A percentile compares a stretch with the other conserved stretches of the same genome.
Conservation (phyloP, 768 basidiomycete genomes). For the Collybia mongolica region DNA sequence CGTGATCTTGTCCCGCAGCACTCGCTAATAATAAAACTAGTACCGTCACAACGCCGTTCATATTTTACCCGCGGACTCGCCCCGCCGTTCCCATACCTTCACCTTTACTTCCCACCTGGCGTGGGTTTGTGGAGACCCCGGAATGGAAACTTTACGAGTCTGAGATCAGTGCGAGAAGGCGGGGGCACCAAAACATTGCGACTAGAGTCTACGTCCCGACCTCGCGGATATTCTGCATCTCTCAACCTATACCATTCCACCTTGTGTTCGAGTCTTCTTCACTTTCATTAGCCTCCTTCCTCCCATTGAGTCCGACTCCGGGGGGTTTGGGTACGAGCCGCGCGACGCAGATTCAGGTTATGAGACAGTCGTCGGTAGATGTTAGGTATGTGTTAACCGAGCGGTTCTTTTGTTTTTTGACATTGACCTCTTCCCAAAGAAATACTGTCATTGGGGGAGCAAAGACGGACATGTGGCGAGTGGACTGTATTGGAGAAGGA, state of each 20-base stretch:
- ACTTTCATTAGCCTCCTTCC: conserved; percentile 55
- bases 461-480: conserved; percentile 73
- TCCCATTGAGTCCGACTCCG: conserved; percentile 54
- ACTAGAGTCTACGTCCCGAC: conserved; percentile 52
- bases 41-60: conserved; percentile 54
- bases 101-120: conserved; percentile 31
- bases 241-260: conserved; percentile 66
- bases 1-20: background rate
- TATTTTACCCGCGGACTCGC: conserved; percentile 65
- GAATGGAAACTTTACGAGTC: conserved; percentile 54
- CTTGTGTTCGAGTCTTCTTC: conserved; percentile 57
- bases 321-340: conserved; percentile 27
- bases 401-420: background rate
- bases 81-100: conserved; percentile 52
- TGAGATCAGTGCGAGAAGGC: conserved; percentile 35
- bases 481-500: conserved; percentile 65
- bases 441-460: conserved; percentile 45
- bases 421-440: conserved; percentile 25
- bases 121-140: conserved; percentile 40
- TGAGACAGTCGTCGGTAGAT: conserved; percentile 70
- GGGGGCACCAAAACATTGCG: conserved; percentile 37
- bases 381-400: conserved; percentile 39
- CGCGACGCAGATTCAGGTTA: conserved; percentile 55
- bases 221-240: conserved; percentile 57
- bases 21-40: conserved; percentile 30